phyloP scores from a whole-genome alignment of 805 yeast species.

The Yamadazyma ubonensis region DNA sequence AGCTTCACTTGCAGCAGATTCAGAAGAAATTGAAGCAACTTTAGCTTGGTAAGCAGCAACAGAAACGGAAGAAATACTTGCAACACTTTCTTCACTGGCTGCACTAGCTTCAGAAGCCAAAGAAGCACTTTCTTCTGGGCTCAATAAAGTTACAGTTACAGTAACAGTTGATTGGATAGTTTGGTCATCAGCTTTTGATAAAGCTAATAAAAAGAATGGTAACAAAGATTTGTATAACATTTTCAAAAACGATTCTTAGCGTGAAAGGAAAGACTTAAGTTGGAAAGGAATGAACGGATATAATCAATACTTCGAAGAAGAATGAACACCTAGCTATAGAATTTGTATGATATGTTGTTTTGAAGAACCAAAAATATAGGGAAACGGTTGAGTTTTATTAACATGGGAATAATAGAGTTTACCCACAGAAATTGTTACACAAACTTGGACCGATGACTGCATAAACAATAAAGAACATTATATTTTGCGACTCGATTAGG shows the following conservation, averaged over 20 bases:
- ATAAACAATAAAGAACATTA: neutral
- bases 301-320: slow-evolving; percentile 1
- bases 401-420: neutral
- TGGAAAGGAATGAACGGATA: neutral
- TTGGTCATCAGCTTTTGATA: slow-evolving; percentile 30
- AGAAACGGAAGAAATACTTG: slow-evolving; percentile 3
- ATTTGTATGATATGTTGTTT: slow-evolving; percentile 3
- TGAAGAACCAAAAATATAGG: neutral
- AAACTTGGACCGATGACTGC: neutral
- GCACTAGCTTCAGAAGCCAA: slow-evolving; percentile 18
- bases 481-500: slow-evolving; percentile 1
- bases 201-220: slow-evolving; percentile 13
- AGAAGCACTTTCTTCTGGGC: slow-evolving; percentile 45
- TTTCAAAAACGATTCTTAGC: neutral
- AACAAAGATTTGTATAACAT: slow-evolving; percentile 18
- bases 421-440: neutral
- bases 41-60: slow-evolving; percentile 9
- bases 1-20: slow-evolving; percentile 13
- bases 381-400: slow-evolving; percentile 9
- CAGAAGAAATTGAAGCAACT: slow-evolving; percentile 12
- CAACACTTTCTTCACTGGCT: slow-evolving; percentile 3
- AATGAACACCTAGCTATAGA: slow-evolving; percentile 1
- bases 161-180: slow-evolving; percentile 46
- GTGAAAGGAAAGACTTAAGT: slow-evolving; percentile 12
- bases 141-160: slow-evolving; percentile 44